Evolutionary conservation across 1,284 basidiomycete species (phyloP).

Genomic region (Tilletia caries): DNA sequence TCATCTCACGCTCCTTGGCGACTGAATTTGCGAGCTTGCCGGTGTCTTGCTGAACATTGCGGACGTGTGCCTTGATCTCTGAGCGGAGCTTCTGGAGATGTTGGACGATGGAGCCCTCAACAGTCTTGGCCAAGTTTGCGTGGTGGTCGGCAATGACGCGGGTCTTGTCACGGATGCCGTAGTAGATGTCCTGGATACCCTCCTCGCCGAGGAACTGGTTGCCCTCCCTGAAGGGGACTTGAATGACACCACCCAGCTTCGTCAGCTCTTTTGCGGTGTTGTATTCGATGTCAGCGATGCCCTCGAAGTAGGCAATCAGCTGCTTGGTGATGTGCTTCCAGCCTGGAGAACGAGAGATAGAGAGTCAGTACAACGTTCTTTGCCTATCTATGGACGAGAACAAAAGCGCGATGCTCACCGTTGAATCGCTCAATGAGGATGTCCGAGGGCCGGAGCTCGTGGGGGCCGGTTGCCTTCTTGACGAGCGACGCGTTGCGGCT

Average conservation of each 20-base stretch:
- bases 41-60: conserved; percentile 94
- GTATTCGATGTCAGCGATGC: conserved; percentile 61
- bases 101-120: conserved; percentile 95
- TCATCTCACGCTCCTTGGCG: conserved; percentile 88
- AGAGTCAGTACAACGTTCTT: background rate
- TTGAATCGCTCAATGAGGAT: conserved; percentile 83
- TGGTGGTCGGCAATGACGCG: conserved; percentile 92
- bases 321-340: conserved; percentile 83
- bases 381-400: no score
- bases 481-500: conserved; percentile 55
- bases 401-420: no score
- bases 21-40: conserved; percentile 90
- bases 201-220: conserved; percentile 60
- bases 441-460: conserved; percentile 89
- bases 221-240: conserved; percentile 91
- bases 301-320: conserved; percentile 62
- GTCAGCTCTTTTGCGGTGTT: conserved; percentile 91
- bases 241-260: conserved; percentile 93
- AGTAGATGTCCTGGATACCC: conserved; percentile 77
- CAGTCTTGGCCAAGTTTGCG: conserved; percentile 89
- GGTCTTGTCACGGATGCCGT: conserved; percentile 84
- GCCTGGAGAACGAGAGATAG: conserved; percentile 63
- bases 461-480: conserved; percentile 57
- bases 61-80: conserved; percentile 97
- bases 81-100: conserved; percentile 88